Evolutionary conservation across 495 filamentous ascomycete genomes (phyloP).

Genomic region (Copromyces sp.): DNA sequence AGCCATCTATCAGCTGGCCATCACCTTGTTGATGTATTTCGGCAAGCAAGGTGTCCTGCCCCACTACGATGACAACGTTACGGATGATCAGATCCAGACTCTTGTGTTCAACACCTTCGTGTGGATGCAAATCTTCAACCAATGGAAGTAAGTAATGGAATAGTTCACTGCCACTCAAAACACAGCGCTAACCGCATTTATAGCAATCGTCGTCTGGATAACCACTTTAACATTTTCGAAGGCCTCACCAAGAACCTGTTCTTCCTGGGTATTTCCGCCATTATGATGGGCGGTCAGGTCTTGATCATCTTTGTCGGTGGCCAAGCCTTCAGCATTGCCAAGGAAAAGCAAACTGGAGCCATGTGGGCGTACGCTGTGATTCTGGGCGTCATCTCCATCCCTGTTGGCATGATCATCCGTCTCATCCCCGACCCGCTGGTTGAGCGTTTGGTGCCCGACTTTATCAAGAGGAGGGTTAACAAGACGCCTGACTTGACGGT

Average conservation of each 20-base stretch:
- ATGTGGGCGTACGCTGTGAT: slow-evolving; percentile 74
- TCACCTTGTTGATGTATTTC: slow-evolving; percentile 75
- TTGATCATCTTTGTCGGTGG: slow-evolving; percentile 73
- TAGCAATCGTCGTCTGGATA: slow-evolving; percentile 77
- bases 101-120: slow-evolving; percentile 92
- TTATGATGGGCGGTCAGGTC: slow-evolving; percentile 73
- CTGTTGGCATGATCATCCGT: slow-evolving; percentile 62
- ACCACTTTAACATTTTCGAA: slow-evolving; percentile 83
- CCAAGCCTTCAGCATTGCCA: slow-evolving; percentile 60
- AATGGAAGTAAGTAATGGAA: slow-evolving; percentile 61
- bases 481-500: slow-evolving; percentile 44
- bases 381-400: slow-evolving; percentile 61
- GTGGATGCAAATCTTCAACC: slow-evolving; percentile 96
- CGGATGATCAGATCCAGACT: slow-evolving; percentile 47
- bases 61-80: slow-evolving; percentile 16
- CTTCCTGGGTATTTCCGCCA: slow-evolving; percentile 69
- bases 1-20: slow-evolving; percentile 66
- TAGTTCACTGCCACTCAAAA: background rate
- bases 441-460: slow-evolving; percentile 54
- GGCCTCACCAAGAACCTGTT: slow-evolving; percentile 67
- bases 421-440: slow-evolving; percentile 46
- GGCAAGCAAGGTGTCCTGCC: slow-evolving; percentile 53
- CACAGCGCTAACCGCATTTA: slow-evolving; percentile 8
- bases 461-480: slow-evolving; percentile 52
- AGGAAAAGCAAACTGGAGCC: slow-evolving; percentile 40